Percentiles rank a stretch among this genome's conserved stretches.
phyloP scores from a whole-genome alignment of 371 early-diverging fungal genomes.

The Lichtheimia ramosa region DNA sequence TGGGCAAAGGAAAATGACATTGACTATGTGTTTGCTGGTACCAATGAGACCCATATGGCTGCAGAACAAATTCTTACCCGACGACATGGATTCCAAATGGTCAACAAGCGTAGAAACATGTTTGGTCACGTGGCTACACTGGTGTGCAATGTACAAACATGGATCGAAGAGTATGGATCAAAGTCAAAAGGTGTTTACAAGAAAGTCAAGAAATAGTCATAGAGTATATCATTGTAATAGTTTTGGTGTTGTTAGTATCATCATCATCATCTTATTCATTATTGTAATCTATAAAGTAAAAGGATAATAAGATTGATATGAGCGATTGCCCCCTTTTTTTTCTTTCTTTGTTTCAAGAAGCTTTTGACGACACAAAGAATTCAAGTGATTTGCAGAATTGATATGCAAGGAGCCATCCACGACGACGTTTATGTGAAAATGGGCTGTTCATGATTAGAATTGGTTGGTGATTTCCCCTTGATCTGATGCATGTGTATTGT shows the following conservation, averaged over 20 bases:
- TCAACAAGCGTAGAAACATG: slow-evolving; percentile 20
- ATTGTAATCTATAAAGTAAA: background rate
- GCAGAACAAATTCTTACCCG: slow-evolving; percentile 36
- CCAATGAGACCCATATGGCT: slow-evolving; percentile 33
- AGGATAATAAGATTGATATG: background rate
- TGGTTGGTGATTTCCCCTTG: no score
- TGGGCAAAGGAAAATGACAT: slow-evolving; percentile 41
- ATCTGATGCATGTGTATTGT: no score
- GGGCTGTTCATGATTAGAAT: no score
- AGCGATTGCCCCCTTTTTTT: background rate
- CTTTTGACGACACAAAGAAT: no score
- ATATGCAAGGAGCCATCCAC: no score
- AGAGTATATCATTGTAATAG: no score
- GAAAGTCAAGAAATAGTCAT: background rate
- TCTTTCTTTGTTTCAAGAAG: background rate
- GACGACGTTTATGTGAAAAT: no score
- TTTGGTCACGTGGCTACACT: slow-evolving; percentile 28
- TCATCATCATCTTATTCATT: background rate
- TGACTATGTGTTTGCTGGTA: slow-evolving; percentile 32
- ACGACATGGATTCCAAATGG: slow-evolving; percentile 39
- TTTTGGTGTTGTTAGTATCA: background rate
- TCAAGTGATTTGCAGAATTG: no score
- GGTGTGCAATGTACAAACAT: slow-evolving; percentile 16
- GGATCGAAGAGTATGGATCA: slow-evolving; percentile 14
- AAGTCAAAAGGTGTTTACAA: slow-evolving; percentile 8